Conservation (phyloP, 257 asterid species). For the Capsicum chinense region DNA sequence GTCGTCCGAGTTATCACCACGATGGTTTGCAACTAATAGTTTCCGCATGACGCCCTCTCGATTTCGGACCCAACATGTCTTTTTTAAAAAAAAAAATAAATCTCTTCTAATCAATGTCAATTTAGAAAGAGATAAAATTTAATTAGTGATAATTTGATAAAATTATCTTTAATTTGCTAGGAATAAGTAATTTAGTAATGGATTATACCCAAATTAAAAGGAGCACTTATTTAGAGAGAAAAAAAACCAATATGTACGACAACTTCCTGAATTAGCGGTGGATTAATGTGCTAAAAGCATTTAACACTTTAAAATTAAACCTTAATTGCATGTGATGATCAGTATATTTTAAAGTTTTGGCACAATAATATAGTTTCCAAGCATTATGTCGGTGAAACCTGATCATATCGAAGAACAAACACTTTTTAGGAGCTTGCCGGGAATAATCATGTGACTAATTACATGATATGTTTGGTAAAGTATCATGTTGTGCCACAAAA, state of each 20-base stretch:
- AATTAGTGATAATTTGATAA: too few species aligned
- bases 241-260: neutral
- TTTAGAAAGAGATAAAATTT: too few species aligned
- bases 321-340: neutral
- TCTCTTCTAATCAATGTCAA: too few species aligned
- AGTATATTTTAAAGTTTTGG: neutral
- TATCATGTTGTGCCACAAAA: neutral
- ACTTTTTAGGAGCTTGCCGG: neutral
- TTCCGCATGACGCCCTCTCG: too few species aligned
- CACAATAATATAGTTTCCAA: neutral
- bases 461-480: neutral
- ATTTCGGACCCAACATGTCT: too few species aligned
- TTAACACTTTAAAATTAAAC: neutral
- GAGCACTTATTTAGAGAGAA: too few species aligned
- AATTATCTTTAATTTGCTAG: too few species aligned
- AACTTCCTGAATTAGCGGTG: neutral
- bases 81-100: too few species aligned
- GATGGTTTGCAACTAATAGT: too few species aligned
- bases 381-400: neutral
- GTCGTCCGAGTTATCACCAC: too few species aligned
- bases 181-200: too few species aligned
- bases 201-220: too few species aligned
- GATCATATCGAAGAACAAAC: neutral
- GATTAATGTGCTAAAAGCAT: neutral
- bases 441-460: conserved; percentile 1